Base-by-base conservation (phyloP, 2,329 filamentous ascomycete genomes). In the Nigrospora osmanthi region DNA sequence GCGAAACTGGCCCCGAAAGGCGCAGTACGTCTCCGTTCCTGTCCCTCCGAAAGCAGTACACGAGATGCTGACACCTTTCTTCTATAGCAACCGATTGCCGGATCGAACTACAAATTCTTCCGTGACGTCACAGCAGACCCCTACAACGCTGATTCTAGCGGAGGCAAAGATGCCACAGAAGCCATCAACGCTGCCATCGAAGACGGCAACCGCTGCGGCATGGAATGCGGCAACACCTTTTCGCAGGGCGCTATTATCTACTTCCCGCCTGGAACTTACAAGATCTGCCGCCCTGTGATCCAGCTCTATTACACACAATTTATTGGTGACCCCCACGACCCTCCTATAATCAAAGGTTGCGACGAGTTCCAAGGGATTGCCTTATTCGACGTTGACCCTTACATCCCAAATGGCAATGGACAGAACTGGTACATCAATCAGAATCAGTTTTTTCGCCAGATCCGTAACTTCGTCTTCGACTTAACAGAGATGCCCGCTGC, bases 331-430 rank as follows among this genome's bases (percentile, higher is more conserved):
- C 76, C 80, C 11, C 61, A 71, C 48, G 67, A 73, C 51, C 58
- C 76, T 28, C 82, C 83, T 2, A 73, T 74, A 0, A 70, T 87
- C 57, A 81, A 83, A 58, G 79, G 75, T 4, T 59, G 71, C 1
- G 54, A 71, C 11, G 67, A 68, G 28, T 88, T 88, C 56, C 65
- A 66, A 5, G 49, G 53, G 2, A 47, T 53, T 11, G 54, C 35
- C 0, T 19, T 53, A 3, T 11, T 57, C 7, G 47, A 48, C 30
- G 44, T 38, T 0, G 49, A 55, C 23, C 39, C 38, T 1, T 53
- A 55, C 39, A 48, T 51, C 10, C 47, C 48, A 1, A 43, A 43
- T 28, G n/a, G n/a, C n/a, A n/a, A n/a, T n/a, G n/a, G n/a, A n/a
- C 14, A 11, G 77, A 77, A 23, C 56, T 58, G 40, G 78, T 78